Evolutionary conservation across 768 basidiomycete species (phyloP).

Genomic region (Kwoniella newhampshirensis): DNA sequence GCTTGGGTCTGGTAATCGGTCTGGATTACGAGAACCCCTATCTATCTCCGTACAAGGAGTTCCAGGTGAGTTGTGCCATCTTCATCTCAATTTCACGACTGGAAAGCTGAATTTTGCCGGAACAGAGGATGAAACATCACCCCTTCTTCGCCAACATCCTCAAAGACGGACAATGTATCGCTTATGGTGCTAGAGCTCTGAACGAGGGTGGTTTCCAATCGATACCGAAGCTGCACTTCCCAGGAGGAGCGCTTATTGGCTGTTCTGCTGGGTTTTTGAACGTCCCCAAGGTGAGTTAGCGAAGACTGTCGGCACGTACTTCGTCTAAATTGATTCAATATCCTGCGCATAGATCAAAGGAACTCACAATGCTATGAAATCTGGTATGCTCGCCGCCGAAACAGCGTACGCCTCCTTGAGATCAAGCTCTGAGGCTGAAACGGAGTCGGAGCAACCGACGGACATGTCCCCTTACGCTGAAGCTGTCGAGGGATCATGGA

Average conservation of each 20-base stretch:
- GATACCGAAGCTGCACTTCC: constrained; percentile 81
- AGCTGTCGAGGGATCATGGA: constrained; percentile 73
- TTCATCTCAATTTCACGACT: neutral
- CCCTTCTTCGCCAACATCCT: constrained; percentile 83
- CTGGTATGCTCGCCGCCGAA: constrained; percentile 94
- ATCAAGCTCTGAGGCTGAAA: constrained; percentile 27
- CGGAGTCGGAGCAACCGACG: constrained; percentile 49
- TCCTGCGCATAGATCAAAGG: constrained; percentile 70
- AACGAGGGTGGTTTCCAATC: constrained; percentile 95
- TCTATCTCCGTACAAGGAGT: constrained; percentile 83
- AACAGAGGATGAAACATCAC: constrained; percentile 89
- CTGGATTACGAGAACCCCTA: constrained; percentile 94
- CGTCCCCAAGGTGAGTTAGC: constrained; percentile 66
- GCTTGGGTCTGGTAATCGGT: constrained; percentile 85
- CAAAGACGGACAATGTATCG: constrained; percentile 71
- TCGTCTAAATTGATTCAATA: neutral
- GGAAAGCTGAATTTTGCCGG: constrained; percentile 11
- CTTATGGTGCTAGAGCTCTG: constrained; percentile 83
- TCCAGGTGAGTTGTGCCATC: constrained; percentile 67
- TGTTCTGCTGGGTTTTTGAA: constrained; percentile 96
- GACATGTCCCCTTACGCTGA: constrained; percentile 74
- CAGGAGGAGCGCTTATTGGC: constrained; percentile 90
- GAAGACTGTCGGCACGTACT: neutral
- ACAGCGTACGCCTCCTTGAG: constrained; percentile 68
- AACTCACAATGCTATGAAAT: constrained; percentile 98